These are phyloP conservation scores for Sequoiadendron giganteum DNA, from an alignment of 75 land plant genomes.

Conservation along the genomic window DNA sequence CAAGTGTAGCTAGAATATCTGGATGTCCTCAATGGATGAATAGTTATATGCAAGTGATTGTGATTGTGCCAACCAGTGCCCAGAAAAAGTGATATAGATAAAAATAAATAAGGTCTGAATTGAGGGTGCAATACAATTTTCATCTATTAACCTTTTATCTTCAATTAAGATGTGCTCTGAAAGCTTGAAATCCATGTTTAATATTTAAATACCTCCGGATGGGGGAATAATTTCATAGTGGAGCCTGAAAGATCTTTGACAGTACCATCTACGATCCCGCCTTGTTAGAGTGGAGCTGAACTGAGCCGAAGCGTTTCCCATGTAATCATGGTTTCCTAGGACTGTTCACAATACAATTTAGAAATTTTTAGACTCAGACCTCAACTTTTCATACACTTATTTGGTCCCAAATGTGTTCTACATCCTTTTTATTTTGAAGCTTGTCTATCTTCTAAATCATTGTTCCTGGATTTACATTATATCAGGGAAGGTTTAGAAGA, in stretches of 20 bases:
- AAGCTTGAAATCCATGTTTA: not conserved
- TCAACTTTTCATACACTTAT: no score
- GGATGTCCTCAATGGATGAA: no score
- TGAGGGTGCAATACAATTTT: no score
- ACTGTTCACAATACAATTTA: constrained; percentile 17
- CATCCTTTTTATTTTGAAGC: no score
- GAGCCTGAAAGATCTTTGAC: constrained; percentile 28
- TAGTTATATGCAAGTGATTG: no score
- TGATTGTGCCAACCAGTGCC: no score
- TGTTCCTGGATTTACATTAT: no score
- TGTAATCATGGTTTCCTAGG: constrained; percentile 47
- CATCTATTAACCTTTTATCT: not conserved
- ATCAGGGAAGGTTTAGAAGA: not conserved
- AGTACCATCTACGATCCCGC: constrained; percentile 35
- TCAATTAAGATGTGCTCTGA: not conserved
- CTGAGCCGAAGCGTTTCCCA: constrained; percentile 40
- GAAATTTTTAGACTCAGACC: not conserved
- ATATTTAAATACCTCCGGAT: not conserved
- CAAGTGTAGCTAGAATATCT: no score
- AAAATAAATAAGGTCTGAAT: no score
- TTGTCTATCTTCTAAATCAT: not conserved
- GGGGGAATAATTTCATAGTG: constrained; percentile 4
- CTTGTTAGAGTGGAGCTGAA: constrained; percentile 17
- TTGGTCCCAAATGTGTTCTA: no score
- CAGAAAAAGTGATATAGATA: no score